Conservation (phyloP, 108 stramenopile genomes). For the Cyclostephanos invisitatus region DNA sequence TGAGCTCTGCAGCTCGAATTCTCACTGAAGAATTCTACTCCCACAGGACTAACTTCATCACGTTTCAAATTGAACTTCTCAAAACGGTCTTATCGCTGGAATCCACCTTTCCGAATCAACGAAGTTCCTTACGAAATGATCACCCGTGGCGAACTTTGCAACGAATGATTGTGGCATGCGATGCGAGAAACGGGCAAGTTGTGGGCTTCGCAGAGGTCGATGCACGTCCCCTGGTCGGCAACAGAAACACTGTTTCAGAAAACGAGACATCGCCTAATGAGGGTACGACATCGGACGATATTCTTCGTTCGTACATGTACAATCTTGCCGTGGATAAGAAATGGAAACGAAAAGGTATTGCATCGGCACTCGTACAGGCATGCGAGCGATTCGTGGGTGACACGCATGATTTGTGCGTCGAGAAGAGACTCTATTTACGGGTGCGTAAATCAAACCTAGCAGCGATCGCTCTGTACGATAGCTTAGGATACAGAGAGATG, state of each 20-base stretch:
- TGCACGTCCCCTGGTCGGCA: conserved; percentile 31
- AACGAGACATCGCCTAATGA: neutral
- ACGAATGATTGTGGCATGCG: conserved; percentile 72
- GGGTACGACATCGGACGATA: conserved; percentile 8
- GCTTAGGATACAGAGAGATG: conserved; percentile 54
- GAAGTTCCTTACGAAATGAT: neutral
- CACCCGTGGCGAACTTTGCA: conserved; percentile 26
- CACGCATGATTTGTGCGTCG: conserved; percentile 24
- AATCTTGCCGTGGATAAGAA: conserved; percentile 67
- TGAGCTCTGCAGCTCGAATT: conserved; percentile 61
- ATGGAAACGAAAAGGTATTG: conserved; percentile 64
- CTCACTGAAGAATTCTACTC: conserved; percentile 72
- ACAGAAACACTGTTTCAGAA: conserved; percentile 8
- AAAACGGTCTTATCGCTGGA: conserved; percentile 64
- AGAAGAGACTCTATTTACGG: conserved; percentile 51
- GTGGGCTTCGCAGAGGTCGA: conserved; percentile 71
- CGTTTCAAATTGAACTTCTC: conserved; percentile 63
- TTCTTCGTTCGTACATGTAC: conserved; percentile 73
- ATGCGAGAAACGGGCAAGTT: conserved; percentile 42
- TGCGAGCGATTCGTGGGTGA: conserved; percentile 59
- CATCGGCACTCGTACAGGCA: conserved; percentile 51
- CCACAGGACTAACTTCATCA: conserved; percentile 60
- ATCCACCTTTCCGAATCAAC: conserved; percentile 55
- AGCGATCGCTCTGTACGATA: conserved; percentile 60
- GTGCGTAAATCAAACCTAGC: conserved; percentile 57